A percentile compares a stretch with the other conserved stretches of the same genome.
These are phyloP conservation scores for Lactarius sanguifluus DNA, from an alignment of 768 basidiomycete genomes.

Conservation along the genomic window DNA sequence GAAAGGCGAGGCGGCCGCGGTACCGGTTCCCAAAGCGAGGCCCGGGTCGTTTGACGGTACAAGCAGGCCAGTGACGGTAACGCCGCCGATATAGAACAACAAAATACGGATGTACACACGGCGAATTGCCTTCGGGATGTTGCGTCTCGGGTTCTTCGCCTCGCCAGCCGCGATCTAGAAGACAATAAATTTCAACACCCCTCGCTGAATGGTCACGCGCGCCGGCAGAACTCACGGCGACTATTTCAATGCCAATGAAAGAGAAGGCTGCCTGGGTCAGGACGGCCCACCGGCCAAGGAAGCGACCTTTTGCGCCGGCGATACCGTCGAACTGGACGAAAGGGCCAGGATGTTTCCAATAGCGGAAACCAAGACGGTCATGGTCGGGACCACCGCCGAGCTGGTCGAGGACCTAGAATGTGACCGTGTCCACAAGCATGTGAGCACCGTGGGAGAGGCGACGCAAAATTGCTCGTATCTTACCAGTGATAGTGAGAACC, in stretches of 20 bases:
- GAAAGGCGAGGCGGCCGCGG: constrained; percentile 79
- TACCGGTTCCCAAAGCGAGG: constrained; percentile 54
- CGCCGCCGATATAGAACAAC: constrained; percentile 65
- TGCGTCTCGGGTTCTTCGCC: constrained; percentile 80
- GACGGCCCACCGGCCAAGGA: constrained; percentile 70
- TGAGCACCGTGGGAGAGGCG: constrained; percentile 46
- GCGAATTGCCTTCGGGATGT: constrained; percentile 57
- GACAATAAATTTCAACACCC: not conserved
- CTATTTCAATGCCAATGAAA: constrained; percentile 92
- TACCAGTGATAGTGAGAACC: constrained; percentile 76
- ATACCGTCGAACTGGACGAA: constrained; percentile 73
- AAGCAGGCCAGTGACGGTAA: constrained; percentile 77
- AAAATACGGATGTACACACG: constrained; percentile 77
- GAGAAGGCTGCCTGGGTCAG: constrained; percentile 91
- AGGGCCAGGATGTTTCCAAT: constrained; percentile 89
- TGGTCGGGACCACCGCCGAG: constrained; percentile 86
- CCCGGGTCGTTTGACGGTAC: constrained; percentile 66
- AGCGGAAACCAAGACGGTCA: constrained; percentile 68
- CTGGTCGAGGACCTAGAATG: constrained; percentile 58
- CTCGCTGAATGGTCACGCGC: not conserved
- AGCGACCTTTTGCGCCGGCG: constrained; percentile 67
- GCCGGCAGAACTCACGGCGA: constrained; percentile 57
- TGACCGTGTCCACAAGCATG: constrained; percentile 11
- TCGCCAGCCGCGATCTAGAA: constrained; percentile 82
- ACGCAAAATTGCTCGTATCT: not conserved